Conservation (phyloP, 768 basidiomycete genomes). For the Amanita exitialis region DNA sequence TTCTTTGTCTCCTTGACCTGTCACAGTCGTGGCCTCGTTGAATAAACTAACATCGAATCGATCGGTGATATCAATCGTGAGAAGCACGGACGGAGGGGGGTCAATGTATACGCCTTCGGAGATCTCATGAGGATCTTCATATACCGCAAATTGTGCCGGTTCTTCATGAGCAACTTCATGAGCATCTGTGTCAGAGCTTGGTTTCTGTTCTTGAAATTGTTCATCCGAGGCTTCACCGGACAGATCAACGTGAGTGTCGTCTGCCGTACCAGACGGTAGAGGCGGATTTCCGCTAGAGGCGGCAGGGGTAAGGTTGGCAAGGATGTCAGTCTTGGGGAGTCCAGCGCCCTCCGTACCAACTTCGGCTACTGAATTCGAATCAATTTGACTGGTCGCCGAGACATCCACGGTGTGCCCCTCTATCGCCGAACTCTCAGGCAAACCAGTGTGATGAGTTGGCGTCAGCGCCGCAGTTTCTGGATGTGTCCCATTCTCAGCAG, state of each 20-base stretch:
- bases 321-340: neutral
- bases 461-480: neutral
- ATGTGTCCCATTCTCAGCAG: neutral
- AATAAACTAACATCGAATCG: conserved; percentile 40
- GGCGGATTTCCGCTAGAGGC: neutral
- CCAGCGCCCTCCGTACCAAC: neutral
- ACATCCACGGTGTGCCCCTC: neutral
- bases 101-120: conserved; percentile 67
- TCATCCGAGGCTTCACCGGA: no score
- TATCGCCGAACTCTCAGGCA: neutral
- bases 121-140: conserved; percentile 44
- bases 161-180: conserved; percentile 8
- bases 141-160: conserved; percentile 8
- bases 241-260: neutral
- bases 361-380: neutral
- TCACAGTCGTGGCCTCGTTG: conserved; percentile 29
- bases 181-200: conserved; percentile 1
- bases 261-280: neutral
- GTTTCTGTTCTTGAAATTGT: neutral
- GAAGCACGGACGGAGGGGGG: conserved; percentile 59
- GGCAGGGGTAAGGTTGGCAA: neutral
- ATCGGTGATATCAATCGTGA: conserved; percentile 31
- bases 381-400: neutral
- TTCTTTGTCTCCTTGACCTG: conserved; percentile 14
- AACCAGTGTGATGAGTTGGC: neutral